phyloP scores from a whole-genome alignment of 2,329 filamentous ascomycete species.

The Phaeosphaeria sp. region DNA sequence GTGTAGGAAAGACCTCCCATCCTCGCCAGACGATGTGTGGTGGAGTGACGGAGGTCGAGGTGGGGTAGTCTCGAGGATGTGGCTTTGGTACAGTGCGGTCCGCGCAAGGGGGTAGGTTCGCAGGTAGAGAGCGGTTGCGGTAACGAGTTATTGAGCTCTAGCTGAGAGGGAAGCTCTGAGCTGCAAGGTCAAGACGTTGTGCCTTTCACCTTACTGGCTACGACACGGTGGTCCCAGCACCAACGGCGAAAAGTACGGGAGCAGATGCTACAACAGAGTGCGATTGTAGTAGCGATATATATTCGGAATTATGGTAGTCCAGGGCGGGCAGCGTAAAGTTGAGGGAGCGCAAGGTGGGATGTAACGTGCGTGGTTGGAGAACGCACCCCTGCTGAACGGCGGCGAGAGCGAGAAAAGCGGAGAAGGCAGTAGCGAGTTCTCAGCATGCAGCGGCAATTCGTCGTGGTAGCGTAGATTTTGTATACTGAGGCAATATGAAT shows the following conservation, averaged over 20 bases:
- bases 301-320: neutral
- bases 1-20: constrained; percentile 64
- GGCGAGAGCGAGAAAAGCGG: constrained; percentile 38
- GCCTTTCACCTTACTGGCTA: neutral
- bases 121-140: neutral
- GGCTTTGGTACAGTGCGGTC: neutral
- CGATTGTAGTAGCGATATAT: neutral
- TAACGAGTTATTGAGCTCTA: neutral
- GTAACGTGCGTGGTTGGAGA: constrained; percentile 31
- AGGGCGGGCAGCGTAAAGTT: constrained; percentile 4
- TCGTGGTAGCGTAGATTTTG: neutral
- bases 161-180: neutral
- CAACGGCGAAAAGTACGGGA: neutral
- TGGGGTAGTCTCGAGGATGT: constrained; percentile 12
- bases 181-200: neutral
- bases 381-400: constrained; percentile 31
- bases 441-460: constrained; percentile 12
- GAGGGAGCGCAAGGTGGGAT: constrained; percentile 30
- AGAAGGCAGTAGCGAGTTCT: constrained; percentile 22
- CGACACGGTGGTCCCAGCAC: neutral
- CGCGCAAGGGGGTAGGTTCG: neutral
- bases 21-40: constrained; percentile 16
- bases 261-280: neutral
- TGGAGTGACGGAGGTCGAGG: constrained; percentile 14
- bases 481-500: too few species aligned